phyloP scores from a whole-genome alignment of 2,329 filamentous ascomycete species.

The Didymella exigua region DNA sequence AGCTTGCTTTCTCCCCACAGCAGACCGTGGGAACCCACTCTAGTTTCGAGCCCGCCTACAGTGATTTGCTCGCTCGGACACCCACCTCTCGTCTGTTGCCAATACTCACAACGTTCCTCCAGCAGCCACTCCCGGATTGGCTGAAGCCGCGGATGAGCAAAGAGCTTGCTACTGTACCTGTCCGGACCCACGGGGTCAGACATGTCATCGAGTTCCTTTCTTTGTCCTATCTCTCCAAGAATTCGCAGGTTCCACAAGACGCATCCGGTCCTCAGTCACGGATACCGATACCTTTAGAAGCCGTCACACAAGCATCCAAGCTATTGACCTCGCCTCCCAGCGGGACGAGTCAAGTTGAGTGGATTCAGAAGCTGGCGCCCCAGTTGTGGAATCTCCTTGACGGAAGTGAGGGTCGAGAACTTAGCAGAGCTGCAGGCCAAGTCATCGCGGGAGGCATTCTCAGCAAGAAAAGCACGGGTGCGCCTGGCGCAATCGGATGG shows the following conservation, averaged over 20 bases:
- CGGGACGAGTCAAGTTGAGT: constrained; percentile 60
- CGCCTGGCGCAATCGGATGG: constrained; percentile 68
- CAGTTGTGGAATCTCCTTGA: constrained; percentile 69
- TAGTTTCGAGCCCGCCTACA: constrained; percentile 27
- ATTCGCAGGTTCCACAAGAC: constrained; percentile 51
- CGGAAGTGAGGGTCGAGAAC: constrained; percentile 62
- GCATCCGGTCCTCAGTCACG: constrained; percentile 41
- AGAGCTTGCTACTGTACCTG: constrained; percentile 64
- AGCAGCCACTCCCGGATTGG: constrained; percentile 66
- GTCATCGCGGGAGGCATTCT: constrained; percentile 71
- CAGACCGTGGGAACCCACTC: constrained; percentile 12
- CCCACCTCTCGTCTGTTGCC: constrained; percentile 64
- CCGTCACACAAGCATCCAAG: constrained; percentile 66
- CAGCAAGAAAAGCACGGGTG: constrained; percentile 66
- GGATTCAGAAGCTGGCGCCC: constrained; percentile 65
- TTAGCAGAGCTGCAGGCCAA: constrained; percentile 65
- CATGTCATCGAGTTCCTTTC: constrained; percentile 74
- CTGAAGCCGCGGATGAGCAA: constrained; percentile 63
- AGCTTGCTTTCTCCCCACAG: constrained; percentile 43
- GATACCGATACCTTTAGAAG: constrained; percentile 71
- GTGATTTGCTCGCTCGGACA: constrained; percentile 32
- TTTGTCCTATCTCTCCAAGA: constrained; percentile 63
- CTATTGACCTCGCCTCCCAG: constrained; percentile 66
- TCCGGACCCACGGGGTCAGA: constrained; percentile 68
- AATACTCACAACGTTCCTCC: constrained; percentile 66